Base-by-base conservation (phyloP, 176 grass and related monocot species). In the Tillandsia leiboldiana region DNA sequence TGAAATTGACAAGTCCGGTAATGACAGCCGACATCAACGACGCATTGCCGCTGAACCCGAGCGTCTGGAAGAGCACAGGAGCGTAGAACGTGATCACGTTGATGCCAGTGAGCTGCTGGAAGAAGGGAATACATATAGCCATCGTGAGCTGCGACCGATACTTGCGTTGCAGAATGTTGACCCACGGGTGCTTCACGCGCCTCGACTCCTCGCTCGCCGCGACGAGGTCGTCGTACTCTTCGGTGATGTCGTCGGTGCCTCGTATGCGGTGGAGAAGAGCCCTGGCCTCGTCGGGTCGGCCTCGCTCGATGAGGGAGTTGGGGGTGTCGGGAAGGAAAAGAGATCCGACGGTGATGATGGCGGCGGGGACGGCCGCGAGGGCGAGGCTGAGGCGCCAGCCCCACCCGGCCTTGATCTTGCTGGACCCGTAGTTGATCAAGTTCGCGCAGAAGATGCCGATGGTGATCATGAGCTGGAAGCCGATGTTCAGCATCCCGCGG, bases 81-180 rank as follows among this genome's bases (percentile, higher is more conserved):
- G 82, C 54, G 12, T 85, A 92, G 20, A 88, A 51, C 50, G 66
- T 83, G 57, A 88, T 67, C 10, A 75, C 69, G 15, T 83, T 83
- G 64, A 92, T 72, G 4, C 85, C 85, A 0, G 89, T 92, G 49
- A 92, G 65, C 59, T 92, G 57, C 73, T 80, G 87, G 78, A 91
- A 91, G 9, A 85, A 3, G 12, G 76, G 89, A 17, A 88, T 73
- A 8, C 51, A 53, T 4, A 81, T 64, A 8, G 73, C 75, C 52
- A 91, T 91, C 12, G 71, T 58, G 1, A 84, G 33, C 53, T 79
- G 79, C 0, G 78, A 84, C 0, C 78, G 53, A 67, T 77, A 84
- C 53, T 59, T 61, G 20, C 81, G 73, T 9, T 29, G 10, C 65
- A 84, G 61, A 61, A 84, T 73, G 69, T 72, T 78, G 3, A 63